These are phyloP conservation scores for Ceratocystis eucalypticola DNA, from an alignment of 2,329 filamentous ascomycete genomes.

Conservation along the genomic window DNA sequence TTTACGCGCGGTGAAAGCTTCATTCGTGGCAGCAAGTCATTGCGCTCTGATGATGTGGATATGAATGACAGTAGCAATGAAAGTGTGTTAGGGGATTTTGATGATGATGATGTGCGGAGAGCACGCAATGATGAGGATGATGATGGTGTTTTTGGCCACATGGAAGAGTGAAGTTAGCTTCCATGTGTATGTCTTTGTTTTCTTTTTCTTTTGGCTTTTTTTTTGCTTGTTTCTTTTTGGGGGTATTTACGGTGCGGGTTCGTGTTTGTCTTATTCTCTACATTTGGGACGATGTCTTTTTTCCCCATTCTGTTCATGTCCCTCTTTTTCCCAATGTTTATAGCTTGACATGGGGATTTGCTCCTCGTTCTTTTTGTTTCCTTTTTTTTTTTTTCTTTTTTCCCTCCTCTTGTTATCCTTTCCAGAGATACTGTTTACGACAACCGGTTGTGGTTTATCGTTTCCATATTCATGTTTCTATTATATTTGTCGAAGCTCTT, in stretches of 20 bases:
- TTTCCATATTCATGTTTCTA: slow-evolving; percentile 8
- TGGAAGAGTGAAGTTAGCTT: slow-evolving; percentile 55
- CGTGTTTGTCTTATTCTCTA: neutral
- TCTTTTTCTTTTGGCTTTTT: neutral
- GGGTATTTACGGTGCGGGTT: neutral
- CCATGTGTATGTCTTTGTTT: neutral
- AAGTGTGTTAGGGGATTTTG: slow-evolving; percentile 48
- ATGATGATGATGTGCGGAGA: slow-evolving; percentile 47
- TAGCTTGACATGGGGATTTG: neutral
- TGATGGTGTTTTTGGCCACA: slow-evolving; percentile 86
- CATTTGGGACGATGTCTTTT: neutral
- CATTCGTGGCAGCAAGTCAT: slow-evolving; percentile 19
- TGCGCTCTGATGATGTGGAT: slow-evolving; percentile 42
- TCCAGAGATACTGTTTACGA: neutral
- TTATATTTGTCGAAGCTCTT: neutral
- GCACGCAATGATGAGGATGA: slow-evolving; percentile 76
- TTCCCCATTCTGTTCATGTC: neutral
- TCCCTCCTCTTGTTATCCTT: slow-evolving; percentile 7
- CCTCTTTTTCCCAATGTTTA: neutral
- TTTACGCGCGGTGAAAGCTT: slow-evolving; percentile 48
- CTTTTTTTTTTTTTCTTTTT: neutral
- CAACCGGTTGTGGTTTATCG: slow-evolving; percentile 13
- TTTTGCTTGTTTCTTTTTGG: slow-evolving; percentile 1
- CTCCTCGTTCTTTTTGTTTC: neutral
- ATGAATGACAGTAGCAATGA: slow-evolving; percentile 54